These are phyloP conservation scores for Umbelopsis sp. DNA, from an alignment of 192 early-diverging fungal species.

Conservation along the genomic window DNA sequence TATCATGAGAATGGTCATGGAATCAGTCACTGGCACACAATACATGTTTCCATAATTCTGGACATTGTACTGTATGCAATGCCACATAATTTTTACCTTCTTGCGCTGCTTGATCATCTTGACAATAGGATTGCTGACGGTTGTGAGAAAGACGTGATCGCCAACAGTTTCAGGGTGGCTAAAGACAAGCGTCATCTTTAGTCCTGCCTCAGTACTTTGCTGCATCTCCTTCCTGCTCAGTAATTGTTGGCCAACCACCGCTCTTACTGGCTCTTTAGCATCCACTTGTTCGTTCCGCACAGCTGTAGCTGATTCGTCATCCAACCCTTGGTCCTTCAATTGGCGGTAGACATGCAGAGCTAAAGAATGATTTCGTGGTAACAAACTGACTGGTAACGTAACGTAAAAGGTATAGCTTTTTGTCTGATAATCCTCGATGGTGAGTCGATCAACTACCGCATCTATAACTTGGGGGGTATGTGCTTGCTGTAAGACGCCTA, in stretches of 20 bases:
- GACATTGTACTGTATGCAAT: too few relatives aligned
- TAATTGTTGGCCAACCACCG: slow-evolving; percentile 43
- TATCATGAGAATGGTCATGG: slow-evolving; percentile 21
- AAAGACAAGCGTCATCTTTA: slow-evolving; percentile 53
- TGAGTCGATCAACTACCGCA: slow-evolving; percentile 18
- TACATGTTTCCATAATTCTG: not conserved
- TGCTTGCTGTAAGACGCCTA: slow-evolving; percentile 10
- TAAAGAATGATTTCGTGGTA: slow-evolving; percentile 44
- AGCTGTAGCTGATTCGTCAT: not conserved
- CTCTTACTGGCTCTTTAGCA: slow-evolving; percentile 63
- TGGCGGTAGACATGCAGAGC: slow-evolving; percentile 31
- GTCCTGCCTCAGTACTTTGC: slow-evolving; percentile 41
- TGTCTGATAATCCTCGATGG: slow-evolving; percentile 34
- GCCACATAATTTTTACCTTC: slow-evolving; percentile 47
- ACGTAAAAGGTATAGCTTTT: slow-evolving; percentile 41
- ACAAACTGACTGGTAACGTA: slow-evolving; percentile 41
- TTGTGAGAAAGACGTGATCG: slow-evolving; percentile 66
- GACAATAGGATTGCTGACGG: slow-evolving; percentile 55
- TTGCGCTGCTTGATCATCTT: slow-evolving; percentile 52
- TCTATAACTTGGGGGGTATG: not conserved
- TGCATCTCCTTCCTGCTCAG: slow-evolving; percentile 32
- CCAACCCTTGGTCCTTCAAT: slow-evolving; percentile 4
- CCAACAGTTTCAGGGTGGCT: slow-evolving; percentile 53
- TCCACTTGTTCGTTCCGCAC: slow-evolving; percentile 35
- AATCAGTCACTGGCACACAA: not conserved